Evolutionary conservation across 495 filamentous ascomycete species (phyloP), one percentile per base, ranked within the genome.

Genomic region (Aspergillus haitiensis): DNA sequence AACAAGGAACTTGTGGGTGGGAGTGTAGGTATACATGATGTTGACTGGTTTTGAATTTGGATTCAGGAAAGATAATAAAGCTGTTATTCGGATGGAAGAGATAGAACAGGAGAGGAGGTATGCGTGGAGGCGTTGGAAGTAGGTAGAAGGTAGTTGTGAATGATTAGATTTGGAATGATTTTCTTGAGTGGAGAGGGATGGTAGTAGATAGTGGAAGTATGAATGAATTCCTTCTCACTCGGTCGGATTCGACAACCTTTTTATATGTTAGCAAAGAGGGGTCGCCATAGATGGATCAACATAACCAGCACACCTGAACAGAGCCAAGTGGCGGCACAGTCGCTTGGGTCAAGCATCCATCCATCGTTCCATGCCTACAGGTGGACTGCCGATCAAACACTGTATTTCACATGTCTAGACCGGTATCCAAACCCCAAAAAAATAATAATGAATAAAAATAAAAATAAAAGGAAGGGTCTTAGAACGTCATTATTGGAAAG

Each of bases 1-100:
- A 51, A 78, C 67, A 63, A 78, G 68, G 65, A 77, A 77, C 52
- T 70, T 69, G 62, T 61, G 49, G 61, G 68, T 65, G 59, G 73
- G 61, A 58, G 72, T 72, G 59, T 67, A 50, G 64, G 72, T 65
- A 66, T 73, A 72, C 75, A 78, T 78, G 63, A 63, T 75, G 64
- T 52, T 53, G 15, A 46, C 47, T 60, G 47, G 52, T 33, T 55
- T 56, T 52, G 45, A 36, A 61, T 59, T 47, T 56, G 55, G 45
- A 36, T 62, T 58, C 49, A 47, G 10, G 37, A 56, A 34, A 52
- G 37, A 48, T 36, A 32, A 56, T 34, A 45, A 58, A 42, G 57
- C 27, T 47, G 7, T 27, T 40, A 47, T n/a, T 18, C 5, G 44
- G 11, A 15, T 47, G 44, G 44, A 5, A 18, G 16, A 10, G 15